Conservation (phyloP, 1,284 basidiomycete genomes). For the Cystobasidium sp. region DNA sequence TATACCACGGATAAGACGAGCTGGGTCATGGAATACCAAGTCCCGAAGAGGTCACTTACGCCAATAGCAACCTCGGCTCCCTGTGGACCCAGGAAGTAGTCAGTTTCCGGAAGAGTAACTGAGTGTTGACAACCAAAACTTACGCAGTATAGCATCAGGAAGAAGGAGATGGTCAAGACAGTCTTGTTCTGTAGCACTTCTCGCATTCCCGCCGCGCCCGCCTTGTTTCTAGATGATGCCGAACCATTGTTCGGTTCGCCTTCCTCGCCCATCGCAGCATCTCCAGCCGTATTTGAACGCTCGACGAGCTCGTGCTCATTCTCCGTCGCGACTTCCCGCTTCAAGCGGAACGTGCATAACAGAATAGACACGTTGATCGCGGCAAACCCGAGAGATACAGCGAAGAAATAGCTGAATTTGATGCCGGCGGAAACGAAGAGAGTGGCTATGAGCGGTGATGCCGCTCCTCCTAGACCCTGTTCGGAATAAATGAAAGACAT, state of each 20-base stretch:
- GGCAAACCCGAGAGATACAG: conserved; percentile 14
- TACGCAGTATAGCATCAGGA: not conserved
- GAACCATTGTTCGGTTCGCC: no score
- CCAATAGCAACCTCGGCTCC: not conserved
- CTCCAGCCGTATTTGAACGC: not conserved
- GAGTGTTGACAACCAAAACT: not conserved
- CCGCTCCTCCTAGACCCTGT: conserved; percentile 16
- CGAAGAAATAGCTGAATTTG: conserved; percentile 26
- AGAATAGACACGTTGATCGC: conserved; percentile 9
- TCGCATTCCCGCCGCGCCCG: not conserved
- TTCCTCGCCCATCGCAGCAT: not conserved
- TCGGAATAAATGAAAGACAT: not conserved
- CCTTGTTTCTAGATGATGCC: no score
- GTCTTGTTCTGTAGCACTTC: not conserved
- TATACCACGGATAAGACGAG: no score
- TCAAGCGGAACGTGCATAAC: conserved; percentile 5
- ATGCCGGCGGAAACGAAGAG: conserved; percentile 24
- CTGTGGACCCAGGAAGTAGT: not conserved
- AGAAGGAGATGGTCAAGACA: not conserved
- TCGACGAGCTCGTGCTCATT: no score
- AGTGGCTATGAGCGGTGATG: conserved; percentile 24
- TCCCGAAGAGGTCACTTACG: no score
- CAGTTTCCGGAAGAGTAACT: not conserved
- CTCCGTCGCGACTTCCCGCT: not conserved
- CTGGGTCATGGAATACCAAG: no score